Base-by-base conservation (phyloP, 345 rosid genomes). In the Litchi chinensis region DNA sequence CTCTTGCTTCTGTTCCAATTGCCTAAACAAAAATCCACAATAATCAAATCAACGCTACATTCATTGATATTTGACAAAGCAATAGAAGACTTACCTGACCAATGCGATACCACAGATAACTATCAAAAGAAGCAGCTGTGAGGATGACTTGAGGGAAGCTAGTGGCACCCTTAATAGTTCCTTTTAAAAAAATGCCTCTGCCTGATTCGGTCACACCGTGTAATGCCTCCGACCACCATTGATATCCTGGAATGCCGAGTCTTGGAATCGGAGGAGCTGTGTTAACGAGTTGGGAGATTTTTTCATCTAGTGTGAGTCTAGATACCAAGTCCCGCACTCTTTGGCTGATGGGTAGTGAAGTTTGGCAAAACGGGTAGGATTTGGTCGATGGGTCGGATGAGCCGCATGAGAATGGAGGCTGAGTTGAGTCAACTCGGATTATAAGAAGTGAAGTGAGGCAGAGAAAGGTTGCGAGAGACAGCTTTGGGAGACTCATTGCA, bases 211-310 rank as follows among this genome's bases (percentile, higher is more conserved):
- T 75, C 56, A 92, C 92, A 9, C 99, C 97, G 6, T 95, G 99
- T 19, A 95, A 82, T 15, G 97, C 96, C 87, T 94, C 99, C 4
- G 97, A 89, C 99, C 98, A 93, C 98, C 99, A 95, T 77, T 95
- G 88, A 69, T 92, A 95, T 10, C 78, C 84, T 6, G 97, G 98
- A 52, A 95, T 78, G 10, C 96, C 97, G 16, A 95, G 93, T 8
- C 97, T 78, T 0, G 96, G 92, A 75, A 95, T 90, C 6, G 93
- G 81, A 0, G 93, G 86, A 56, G 94, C 93, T 32, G 92, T 64
- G 85, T 89, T 92, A 37, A 82, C 99, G 3, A 95, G 92, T 79
- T 92, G 98, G 8, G 91, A 85, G 65, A 92, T 86, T 74, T 95
- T 95, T 84, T 95, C 99, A 18, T 92, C 96, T 22, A 94, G 59